phyloP scores from a whole-genome alignment of 2,329 filamentous ascomycete genomes.

The Exophiala oligosperma region DNA sequence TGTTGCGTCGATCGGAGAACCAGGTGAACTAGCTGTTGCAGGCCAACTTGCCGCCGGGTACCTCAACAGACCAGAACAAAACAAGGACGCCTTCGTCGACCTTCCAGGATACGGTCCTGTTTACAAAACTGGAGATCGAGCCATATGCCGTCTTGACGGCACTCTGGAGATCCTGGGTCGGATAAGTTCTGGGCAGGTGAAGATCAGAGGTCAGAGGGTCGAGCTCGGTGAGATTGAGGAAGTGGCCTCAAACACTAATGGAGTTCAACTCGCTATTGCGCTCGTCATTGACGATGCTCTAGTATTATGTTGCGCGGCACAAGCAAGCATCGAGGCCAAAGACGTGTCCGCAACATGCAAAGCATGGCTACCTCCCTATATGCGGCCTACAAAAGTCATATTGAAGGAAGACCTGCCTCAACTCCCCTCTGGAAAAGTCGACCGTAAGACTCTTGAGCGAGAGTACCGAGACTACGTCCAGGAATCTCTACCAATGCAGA shows the following conservation, averaged over 20 bases:
- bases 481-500: background rate
- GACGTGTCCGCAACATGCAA: conserved; percentile 62
- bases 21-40: conserved; percentile 79
- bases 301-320: conserved; percentile 71
- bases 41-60: conserved; percentile 83
- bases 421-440: conserved; percentile 80
- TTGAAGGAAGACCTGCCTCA: conserved; percentile 66
- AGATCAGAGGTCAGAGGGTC: conserved; percentile 79
- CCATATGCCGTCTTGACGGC: conserved; percentile 65
- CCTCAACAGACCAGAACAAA: conserved; percentile 77
- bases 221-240: conserved; percentile 79
- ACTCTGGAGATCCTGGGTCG: conserved; percentile 81
- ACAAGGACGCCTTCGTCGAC: conserved; percentile 67
- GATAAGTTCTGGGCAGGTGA: conserved; percentile 78
- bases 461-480: conserved; percentile 21
- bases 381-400: conserved; percentile 76
- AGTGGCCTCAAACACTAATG: conserved; percentile 60
- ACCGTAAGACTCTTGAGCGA: conserved; percentile 63
- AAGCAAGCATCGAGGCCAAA: conserved; percentile 41
- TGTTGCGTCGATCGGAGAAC: conserved; percentile 64
- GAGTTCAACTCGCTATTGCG: conserved; percentile 66
- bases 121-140: conserved; percentile 86
- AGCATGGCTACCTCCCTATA: conserved; percentile 76
- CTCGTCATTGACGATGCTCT: conserved; percentile 67
- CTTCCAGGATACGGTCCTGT: conserved; percentile 65